Evolutionary conservation across 176 grass and related monocot genomes (phyloP).

Genomic region (Alopecurus myosuroides): DNA sequence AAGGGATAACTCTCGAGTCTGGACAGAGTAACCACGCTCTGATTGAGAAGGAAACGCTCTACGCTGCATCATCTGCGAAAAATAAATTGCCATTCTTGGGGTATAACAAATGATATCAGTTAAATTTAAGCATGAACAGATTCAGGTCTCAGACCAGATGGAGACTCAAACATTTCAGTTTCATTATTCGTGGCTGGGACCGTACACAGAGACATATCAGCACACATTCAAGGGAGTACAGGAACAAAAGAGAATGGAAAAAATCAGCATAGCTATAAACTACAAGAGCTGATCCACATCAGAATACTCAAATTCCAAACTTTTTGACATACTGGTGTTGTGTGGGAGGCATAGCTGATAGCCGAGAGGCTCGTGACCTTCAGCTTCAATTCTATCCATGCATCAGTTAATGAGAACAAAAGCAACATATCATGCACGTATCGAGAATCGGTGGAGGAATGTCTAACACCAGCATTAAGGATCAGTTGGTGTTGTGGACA

Average conservation of each 20-base stretch:
- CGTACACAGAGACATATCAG: background rate
- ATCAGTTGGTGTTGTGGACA: background rate
- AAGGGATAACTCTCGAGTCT: constrained; percentile 8
- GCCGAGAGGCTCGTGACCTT: background rate
- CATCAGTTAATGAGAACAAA: constrained; percentile 7
- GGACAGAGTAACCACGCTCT: background rate
- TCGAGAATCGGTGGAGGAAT: background rate
- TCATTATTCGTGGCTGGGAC: constrained; percentile 26
- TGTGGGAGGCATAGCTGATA: background rate
- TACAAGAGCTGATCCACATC: constrained; percentile 1
- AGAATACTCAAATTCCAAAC: background rate
- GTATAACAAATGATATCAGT: background rate
- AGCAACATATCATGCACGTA: background rate
- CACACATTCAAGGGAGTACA: background rate
- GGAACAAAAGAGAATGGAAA: background rate
- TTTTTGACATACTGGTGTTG: background rate
- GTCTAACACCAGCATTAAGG: constrained; percentile 14
- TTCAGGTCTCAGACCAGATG: background rate
- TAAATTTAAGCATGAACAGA: background rate
- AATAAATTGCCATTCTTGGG: background rate
- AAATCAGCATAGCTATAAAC: constrained; percentile 21
- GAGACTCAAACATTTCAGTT: constrained; percentile 6
- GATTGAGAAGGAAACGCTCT: background rate
- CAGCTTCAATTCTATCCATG: constrained; percentile 19
- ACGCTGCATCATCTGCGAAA: background rate